Evolutionary conservation across 192 early-diverging fungal species (phyloP), one percentile per base, ranked within the genome.

Genomic region (Gamsiella multidivaricata): DNA sequence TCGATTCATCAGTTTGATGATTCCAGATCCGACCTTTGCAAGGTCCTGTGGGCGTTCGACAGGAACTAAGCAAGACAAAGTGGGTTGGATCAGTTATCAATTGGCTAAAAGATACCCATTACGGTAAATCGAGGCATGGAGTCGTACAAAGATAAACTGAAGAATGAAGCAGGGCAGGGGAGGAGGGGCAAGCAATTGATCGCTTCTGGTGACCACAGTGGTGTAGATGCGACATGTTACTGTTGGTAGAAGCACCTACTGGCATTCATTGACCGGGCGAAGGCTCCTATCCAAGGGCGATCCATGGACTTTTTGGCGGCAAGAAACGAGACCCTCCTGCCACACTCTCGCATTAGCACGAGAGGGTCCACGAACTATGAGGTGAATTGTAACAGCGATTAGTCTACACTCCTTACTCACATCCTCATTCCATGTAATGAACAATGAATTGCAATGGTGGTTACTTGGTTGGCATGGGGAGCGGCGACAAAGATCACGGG

Each of bases 401-500:
- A n/a, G n/a, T n/a, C n/a, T n/a, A n/a, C n/a, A n/a, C n/a, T n/a
- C n/a, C n/a, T n/a, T n/a, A n/a, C n/a, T n/a, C n/a, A n/a, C n/a
- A n/a, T n/a, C n/a, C n/a, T n/a, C n/a, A n/a, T n/a, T n/a, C n/a
- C n/a, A n/a, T n/a, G n/a, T n/a, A n/a, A n/a, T n/a, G n/a, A n/a
- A n/a, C n/a, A n/a, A n/a, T 20, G 9, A 56, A 42, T 52, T 57
- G 26, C 10, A 53, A 41, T 41, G 20, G 1, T 17, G 18, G 12
- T 70, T 86, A 85, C 86, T 82, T 94, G 89, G 82, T 91, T 92
- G 52, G 88, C 87, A 79, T 93, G 91, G 32, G 90, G 91, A 3
- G 90, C 94, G 7, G 88, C 93, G 11, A 96, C 94, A 86, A 99
- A 98, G 47, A 99, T 94, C 33, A 98, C 89, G 10, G 98, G 98